phyloP scores from a whole-genome alignment of 1,139 yeast genomes.

The Saccharomycopsis phalli region DNA sequence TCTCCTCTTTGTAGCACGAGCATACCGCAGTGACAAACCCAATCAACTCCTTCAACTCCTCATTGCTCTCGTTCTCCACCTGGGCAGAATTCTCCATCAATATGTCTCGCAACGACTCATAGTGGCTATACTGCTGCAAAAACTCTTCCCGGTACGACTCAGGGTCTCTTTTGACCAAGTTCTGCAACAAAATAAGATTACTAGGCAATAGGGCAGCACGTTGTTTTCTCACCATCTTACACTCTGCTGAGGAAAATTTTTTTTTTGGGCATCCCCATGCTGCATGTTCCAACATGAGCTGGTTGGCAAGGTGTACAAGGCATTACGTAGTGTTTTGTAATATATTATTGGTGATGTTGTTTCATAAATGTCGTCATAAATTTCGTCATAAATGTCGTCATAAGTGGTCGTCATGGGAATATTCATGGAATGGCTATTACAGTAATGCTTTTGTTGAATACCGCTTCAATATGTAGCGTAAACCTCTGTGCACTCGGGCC shows the following conservation, averaged over 20 bases:
- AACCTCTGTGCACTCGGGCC: too few relatives aligned
- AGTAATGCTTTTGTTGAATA: too few relatives aligned
- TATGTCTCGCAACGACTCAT: conserved; percentile 81
- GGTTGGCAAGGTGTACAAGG: too few relatives aligned
- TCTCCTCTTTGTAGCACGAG: conserved; percentile 80
- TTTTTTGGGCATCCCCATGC: not conserved
- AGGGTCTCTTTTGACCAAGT: conserved; percentile 88
- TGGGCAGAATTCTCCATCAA: conserved; percentile 48
- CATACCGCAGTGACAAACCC: conserved; percentile 93
- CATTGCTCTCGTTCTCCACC: conserved; percentile 25
- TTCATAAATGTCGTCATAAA: too few relatives aligned
- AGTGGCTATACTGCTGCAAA: conserved; percentile 83
- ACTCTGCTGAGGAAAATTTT: not conserved
- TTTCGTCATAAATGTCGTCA: too few relatives aligned
- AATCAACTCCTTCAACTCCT: conserved; percentile 66
- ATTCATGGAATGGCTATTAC: too few relatives aligned
- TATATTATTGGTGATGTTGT: too few relatives aligned
- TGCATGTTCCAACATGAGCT: too few relatives aligned
- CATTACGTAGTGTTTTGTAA: too few relatives aligned
- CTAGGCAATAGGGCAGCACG: conserved; percentile 91
- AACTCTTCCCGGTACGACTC: conserved; percentile 91
- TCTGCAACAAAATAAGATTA: conserved; percentile 83
- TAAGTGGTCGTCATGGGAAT: too few relatives aligned
- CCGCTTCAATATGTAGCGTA: too few relatives aligned
- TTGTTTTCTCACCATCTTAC: conserved; percentile 71